Evolutionary conservation across 768 basidiomycete species (phyloP).

Genomic region (Mycena leptocephala): DNA sequence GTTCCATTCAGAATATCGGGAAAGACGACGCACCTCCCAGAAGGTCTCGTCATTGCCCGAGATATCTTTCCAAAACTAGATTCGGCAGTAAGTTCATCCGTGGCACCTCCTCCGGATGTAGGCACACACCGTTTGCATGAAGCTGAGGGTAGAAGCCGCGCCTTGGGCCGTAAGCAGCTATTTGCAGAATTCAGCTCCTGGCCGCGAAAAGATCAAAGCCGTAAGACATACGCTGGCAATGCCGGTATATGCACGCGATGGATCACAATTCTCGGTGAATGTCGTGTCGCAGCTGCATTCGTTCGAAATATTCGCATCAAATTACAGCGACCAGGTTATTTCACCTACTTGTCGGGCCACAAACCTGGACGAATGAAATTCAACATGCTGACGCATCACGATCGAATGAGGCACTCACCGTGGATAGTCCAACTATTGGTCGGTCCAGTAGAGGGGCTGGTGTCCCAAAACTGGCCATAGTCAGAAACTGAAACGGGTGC

Average conservation of each 20-base stretch:
- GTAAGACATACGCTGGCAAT: constrained; percentile 51
- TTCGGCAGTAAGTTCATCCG: not conserved
- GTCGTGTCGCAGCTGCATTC: constrained; percentile 63
- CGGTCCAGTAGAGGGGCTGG: constrained; percentile 63
- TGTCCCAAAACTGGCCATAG: constrained; percentile 67
- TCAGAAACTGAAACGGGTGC: not conserved
- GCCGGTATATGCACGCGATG: constrained; percentile 60
- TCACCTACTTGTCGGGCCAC: constrained; percentile 67
- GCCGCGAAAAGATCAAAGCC: not conserved
- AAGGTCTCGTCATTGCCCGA: constrained; percentile 58
- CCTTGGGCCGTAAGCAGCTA: constrained; percentile 62
- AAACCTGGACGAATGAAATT: constrained; percentile 51
- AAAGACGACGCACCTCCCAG: constrained; percentile 64
- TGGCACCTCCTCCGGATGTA: not conserved
- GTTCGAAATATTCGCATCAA: constrained; percentile 50
- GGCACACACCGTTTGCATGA: constrained; percentile 50
- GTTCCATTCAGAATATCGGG: constrained; percentile 42
- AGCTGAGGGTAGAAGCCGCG: constrained; percentile 56
- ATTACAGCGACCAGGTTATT: constrained; percentile 41
- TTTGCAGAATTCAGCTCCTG: not conserved
- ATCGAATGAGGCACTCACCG: not conserved
- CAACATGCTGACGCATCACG: not conserved
- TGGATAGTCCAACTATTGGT: constrained; percentile 68
- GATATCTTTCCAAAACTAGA: constrained; percentile 61
- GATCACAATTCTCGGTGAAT: constrained; percentile 59